phyloP scores from a whole-genome alignment of 192 early-diverging fungal genomes.

The Coemansia reversa region DNA sequence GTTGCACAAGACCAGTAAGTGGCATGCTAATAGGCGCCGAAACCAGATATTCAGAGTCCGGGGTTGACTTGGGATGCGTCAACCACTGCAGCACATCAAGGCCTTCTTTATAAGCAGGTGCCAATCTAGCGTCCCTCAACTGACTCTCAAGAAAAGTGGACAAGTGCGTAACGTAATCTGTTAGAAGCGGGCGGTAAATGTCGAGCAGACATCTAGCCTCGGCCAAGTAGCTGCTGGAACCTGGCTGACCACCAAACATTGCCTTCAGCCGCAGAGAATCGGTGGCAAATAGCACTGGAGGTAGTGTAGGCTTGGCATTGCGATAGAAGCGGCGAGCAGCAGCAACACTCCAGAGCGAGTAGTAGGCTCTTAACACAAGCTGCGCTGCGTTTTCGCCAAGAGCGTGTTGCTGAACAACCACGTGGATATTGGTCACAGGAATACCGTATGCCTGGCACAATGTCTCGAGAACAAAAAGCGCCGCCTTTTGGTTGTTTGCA shows the following conservation, averaged over 20 bases:
- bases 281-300: slow-evolving; percentile 31
- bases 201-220: slow-evolving; percentile 71
- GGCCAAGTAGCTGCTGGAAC: slow-evolving; percentile 77
- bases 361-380: slow-evolving; percentile 18
- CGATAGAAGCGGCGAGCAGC: not conserved
- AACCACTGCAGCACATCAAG: slow-evolving; percentile 81
- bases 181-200: slow-evolving; percentile 71
- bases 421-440: slow-evolving; percentile 12
- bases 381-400: slow-evolving; percentile 9
- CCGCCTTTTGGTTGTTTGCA: not conserved
- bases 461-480: slow-evolving; percentile 4
- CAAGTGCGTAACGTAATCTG: slow-evolving; percentile 70
- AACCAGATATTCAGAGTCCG: slow-evolving; percentile 72
- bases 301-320: not conserved
- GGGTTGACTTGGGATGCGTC: slow-evolving; percentile 59
- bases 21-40: slow-evolving; percentile 73
- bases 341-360: slow-evolving; percentile 3
- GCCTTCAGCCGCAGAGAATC: slow-evolving; percentile 65
- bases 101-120: slow-evolving; percentile 60
- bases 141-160: slow-evolving; percentile 61
- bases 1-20: slow-evolving; percentile 81
- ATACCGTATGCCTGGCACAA: slow-evolving; percentile 10
- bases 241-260: slow-evolving; percentile 93
- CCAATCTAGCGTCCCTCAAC: slow-evolving; percentile 56
- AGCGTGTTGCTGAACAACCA: slow-evolving; percentile 3